Base-by-base conservation (phyloP, 2,329 filamentous ascomycete genomes). In the Xylariaceae sp. region DNA sequence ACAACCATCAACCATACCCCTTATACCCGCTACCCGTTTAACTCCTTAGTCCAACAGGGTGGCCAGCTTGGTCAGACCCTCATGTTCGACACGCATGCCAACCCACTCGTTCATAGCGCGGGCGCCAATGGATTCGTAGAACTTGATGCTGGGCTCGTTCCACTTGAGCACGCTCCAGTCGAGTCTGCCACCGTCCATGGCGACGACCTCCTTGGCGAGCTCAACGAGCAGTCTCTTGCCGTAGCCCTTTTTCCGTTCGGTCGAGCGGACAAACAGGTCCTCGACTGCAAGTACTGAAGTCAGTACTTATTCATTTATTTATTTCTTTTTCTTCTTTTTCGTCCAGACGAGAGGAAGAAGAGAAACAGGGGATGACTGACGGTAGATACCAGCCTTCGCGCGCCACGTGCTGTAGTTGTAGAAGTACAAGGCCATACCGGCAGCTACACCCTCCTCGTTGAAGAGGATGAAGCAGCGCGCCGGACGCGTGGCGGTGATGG, bases 401-500 rank as follows among this genome's bases (percentile, higher is more conserved):
- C 89, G 84, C 94, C 94, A 97, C 0, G 93, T 97, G 70, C 87
- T 91, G 76, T 96, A 97, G 76, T 93, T 97, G 80, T 93, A 92
- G 74, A 96, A 97, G 77, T 92, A 97, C 47, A 97, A 76, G 1
- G 92, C 92, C 83, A 97, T 90, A 52, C 88, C 91, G 0, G 85
- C 89, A 0, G 73, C 73, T 45, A 76, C 71, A 9, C 77, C 74
- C 4, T 76, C 73, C 9, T 78, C 75, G 18, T 80, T 75, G 66
- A 80, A 79, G 57, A 93, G 75, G 8, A 95, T 75, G 39, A 95
- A 80, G 53, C 90, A 93, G 62, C 90, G 88, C 15, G 92, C 89
- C 35, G 88, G 90, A n/a, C 77, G 78, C 3, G 74, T 67, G 1
- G 82, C 73, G 0, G 82, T 78, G 54, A 82, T 86, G 5, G 81